These are phyloP conservation scores for Triticum monococcum DNA, from an alignment of 176 grass and related monocot genomes.

Conservation along the genomic window DNA sequence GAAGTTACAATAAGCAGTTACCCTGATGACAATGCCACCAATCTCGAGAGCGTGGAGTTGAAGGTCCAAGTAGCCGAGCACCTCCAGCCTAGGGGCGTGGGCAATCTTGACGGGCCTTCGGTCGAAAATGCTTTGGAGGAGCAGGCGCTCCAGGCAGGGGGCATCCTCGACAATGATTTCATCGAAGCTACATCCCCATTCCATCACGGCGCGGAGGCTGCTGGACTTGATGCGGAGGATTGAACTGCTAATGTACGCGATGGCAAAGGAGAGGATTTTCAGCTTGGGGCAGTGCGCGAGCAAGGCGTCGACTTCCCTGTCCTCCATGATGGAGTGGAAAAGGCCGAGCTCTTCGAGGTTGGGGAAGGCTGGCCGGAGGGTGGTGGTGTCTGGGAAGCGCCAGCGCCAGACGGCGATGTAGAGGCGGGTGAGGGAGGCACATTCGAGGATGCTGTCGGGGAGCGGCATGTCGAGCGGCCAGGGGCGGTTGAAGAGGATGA, in stretches of 20 bases:
- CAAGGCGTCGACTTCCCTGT: not conserved
- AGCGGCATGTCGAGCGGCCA: not conserved
- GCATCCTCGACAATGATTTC: constrained; percentile 29
- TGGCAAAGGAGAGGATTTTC: constrained; percentile 24
- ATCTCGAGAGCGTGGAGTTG: constrained; percentile 18
- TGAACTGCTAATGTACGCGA: not conserved
- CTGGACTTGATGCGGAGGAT: not conserved
- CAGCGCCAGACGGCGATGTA: not conserved
- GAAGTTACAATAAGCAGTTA: not conserved
- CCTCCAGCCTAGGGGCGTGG: constrained; percentile 19
- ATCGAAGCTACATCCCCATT: not conserved
- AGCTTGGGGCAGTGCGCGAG: constrained; percentile 13
- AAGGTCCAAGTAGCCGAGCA: constrained; percentile 35
- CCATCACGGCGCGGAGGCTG: constrained; percentile 25
- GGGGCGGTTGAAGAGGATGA: constrained; percentile 1
- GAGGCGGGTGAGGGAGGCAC: constrained; percentile 8
- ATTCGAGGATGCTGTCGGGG: not conserved
- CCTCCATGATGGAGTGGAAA: not conserved
- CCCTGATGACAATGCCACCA: constrained; percentile 30
- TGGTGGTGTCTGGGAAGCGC: not conserved
- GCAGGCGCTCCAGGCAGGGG: constrained; percentile 27
- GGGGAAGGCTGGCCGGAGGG: not conserved
- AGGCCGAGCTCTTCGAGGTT: constrained; percentile 6
- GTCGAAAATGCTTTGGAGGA: not conserved
- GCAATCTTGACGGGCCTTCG: constrained; percentile 24